Evolutionary conservation across 2,329 filamentous ascomycete genomes (phyloP), one percentile per base, ranked within the genome.

Genomic region (Cladophialophora yegresii): DNA sequence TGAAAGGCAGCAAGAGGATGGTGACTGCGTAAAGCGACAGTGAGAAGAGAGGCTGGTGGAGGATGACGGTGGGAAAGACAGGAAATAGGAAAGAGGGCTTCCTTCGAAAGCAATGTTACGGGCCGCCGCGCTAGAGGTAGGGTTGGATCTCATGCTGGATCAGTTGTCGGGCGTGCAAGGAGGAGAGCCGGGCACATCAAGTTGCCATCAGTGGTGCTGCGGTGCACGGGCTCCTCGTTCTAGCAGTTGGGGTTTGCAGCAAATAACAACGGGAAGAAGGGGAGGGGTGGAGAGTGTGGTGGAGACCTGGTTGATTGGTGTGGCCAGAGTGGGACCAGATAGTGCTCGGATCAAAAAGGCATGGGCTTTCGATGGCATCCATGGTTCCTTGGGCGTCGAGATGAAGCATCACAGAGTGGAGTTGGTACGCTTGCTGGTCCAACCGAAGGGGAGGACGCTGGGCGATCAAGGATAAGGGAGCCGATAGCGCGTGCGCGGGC

Each of bases 141-240:
- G 57, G 57, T 59, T 59, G 50, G 57, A 59, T 59, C 57, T 59
- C 45, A 51, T 59, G 47, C 57, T 59, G 57, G 57, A 59, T 59
- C 57, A 59, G 40, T 59, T 53, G 57, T 53, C 57, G 57, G 50
- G 57, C 57, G 57, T 40, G 57, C 57, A 45, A 59, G 57, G 22
- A 59, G 45, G 26, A 59, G 57, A 59, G 57, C 57, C 57, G 57
- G 57, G 45, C 57, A 50, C 45, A 36, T 40, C 57, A 59, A 50
- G 57, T 59, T 59, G 57, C 57, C 57, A 53, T 59, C 57, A 51
- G 40, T 36, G 40, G 57, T 33, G 57, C 26, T 43, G 36, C 36
- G 36, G 45, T 22, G 57, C 45, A 59, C 57, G 45, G 45, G 45
- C 57, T 59, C 57, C 40, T 51, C 30, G 45, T 59, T 59, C 57